Base-by-base conservation (phyloP, 2,329 filamentous ascomycete genomes). In the Trichoderma polysporum region DNA sequence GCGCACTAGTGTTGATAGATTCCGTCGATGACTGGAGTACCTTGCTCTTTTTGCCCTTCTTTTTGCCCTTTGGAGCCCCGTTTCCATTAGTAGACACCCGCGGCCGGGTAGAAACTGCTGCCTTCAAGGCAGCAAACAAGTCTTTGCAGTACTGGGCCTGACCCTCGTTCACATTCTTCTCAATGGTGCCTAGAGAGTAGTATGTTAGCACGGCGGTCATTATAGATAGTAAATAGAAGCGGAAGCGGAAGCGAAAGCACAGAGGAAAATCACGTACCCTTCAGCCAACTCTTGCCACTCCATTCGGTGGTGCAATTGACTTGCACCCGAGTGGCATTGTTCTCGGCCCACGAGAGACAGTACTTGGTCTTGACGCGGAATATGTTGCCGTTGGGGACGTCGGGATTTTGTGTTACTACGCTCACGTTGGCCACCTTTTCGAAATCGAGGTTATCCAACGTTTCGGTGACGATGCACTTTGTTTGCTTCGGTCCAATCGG, bases 261-360 rank as follows among this genome's bases (percentile, higher is more conserved):
- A 6, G 6, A 17, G 15, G 1, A n/a, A 25, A 37, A 41, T 6
- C 9, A 75, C 83, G 76, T 82, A 96, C 94, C 92, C 82, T 95
- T 97, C 53, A 99, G 82, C 95, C 95, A 99, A 81, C 94, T 97
- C 84, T 98, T 99, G 73, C 94, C 94, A 3, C 90, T 90, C 96
- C 96, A 99, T 75, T 99, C 96, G 50, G 97, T 91, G 2, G 89
- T 90, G 77, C 93, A 97, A 71, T 90, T 97, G 80, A 94, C 90
- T 69, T 95, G 88, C 33, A 99, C 81, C 31, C 93, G 87, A 1
- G 96, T 99, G 45, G 88, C 83, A 74, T 97, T 97, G 69, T 89
- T 90, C 59, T 95, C 89, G 4, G 90, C 93, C 95, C 95, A 99
- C 60, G 92, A 92, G 25, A 99, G 84, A 74, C 96, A 97, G 75